Evolutionary conservation across 2,329 filamentous ascomycete species (phyloP).

Genomic region (Curvularia lunata): DNA sequence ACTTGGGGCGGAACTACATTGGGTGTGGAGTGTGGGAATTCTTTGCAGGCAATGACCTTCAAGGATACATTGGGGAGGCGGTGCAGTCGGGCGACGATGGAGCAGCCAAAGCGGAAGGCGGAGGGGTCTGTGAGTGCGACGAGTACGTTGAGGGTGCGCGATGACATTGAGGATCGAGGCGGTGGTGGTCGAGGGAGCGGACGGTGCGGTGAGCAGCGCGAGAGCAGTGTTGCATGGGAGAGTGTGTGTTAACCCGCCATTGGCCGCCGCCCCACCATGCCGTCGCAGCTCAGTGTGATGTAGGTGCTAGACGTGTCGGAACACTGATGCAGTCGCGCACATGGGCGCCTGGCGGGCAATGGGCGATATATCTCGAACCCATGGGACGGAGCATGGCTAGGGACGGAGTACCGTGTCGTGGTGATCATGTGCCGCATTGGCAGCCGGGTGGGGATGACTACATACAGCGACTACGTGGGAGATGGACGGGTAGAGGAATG

Average conservation of each 20-base stretch:
- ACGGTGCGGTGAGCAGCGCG: slow-evolving; percentile 7
- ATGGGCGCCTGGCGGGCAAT: not conserved
- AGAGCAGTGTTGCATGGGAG: slow-evolving; percentile 2
- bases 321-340: not conserved
- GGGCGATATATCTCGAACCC: not conserved
- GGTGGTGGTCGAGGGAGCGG: slow-evolving; percentile 4
- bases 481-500: no score
- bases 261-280: slow-evolving; percentile 24
- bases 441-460: not conserved
- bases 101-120: slow-evolving; percentile 69
- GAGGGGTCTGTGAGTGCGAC: slow-evolving; percentile 70
- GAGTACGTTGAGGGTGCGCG: slow-evolving; percentile 57
- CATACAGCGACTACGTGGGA: no score
- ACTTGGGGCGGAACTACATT: slow-evolving; percentile 33
- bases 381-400: not conserved
- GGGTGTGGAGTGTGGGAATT: slow-evolving; percentile 31
- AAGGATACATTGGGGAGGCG: slow-evolving; percentile 69
- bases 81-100: slow-evolving; percentile 70
- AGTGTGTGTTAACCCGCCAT: slow-evolving; percentile 28
- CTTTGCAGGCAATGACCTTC: slow-evolving; percentile 40
- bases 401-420: not conserved
- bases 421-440: not conserved
- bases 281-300: not conserved
- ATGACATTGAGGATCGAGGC: slow-evolving; percentile 9
- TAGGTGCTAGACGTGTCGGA: not conserved